Percentiles rank a stretch among this genome's conserved stretches.
Evolutionary conservation across 176 grass and related monocot species (phyloP).

Genomic region (Eremochloa ophiuroides): DNA sequence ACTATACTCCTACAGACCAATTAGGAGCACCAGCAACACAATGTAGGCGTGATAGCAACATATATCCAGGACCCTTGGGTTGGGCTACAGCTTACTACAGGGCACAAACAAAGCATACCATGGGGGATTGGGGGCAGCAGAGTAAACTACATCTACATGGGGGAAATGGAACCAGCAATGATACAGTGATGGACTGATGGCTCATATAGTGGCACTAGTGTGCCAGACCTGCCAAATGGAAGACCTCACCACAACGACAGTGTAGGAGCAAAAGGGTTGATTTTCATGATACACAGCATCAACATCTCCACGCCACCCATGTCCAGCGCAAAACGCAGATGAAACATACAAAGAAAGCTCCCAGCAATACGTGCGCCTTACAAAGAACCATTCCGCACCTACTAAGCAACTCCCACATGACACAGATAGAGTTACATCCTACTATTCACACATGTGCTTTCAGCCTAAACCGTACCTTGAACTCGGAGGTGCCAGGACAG

Average conservation of each 20-base stretch:
- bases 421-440: constrained; percentile 11
- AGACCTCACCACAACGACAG: not conserved
- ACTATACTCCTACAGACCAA: not conserved
- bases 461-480: constrained; percentile 79
- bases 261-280: not conserved
- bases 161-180: not conserved
- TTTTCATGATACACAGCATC: not conserved
- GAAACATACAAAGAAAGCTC: not conserved
- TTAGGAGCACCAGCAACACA: not conserved
- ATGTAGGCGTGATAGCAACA: not conserved
- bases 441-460: not conserved
- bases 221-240: not conserved
- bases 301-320: not conserved
- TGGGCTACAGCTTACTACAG: not conserved
- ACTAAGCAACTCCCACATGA: not conserved
- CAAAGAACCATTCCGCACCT: not conserved
- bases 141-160: not conserved
- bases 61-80: not conserved
- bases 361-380: not conserved
- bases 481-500: constrained; percentile 41
- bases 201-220: not conserved
- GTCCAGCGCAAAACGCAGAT: not conserved
- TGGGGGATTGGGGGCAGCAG: no score
- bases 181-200: not conserved
- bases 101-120: not conserved